Percentiles rank a stretch among this genome's conserved stretches.
Evolutionary conservation across 495 filamentous ascomycete genomes (phyloP).

Genomic region (Immersiella caudata): DNA sequence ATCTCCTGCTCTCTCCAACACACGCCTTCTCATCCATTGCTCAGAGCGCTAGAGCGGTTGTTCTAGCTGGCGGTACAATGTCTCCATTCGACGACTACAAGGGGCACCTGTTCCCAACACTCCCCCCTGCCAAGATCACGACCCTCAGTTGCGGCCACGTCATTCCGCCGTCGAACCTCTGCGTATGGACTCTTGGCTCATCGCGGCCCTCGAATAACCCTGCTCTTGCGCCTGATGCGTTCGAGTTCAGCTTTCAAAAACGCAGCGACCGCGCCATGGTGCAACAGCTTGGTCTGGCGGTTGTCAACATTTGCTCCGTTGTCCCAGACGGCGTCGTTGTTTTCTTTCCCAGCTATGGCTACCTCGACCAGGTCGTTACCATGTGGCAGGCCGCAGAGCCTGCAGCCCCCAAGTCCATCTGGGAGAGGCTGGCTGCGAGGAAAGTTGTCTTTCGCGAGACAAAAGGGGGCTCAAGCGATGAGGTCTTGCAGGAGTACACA

Average conservation of each 20-base stretch:
- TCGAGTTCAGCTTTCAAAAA: constrained; percentile 86
- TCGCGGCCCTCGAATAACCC: constrained; percentile 29
- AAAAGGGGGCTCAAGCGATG: constrained; percentile 62
- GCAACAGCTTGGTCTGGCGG: constrained; percentile 69
- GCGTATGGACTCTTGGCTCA: constrained; percentile 63
- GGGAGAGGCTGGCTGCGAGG: constrained; percentile 58
- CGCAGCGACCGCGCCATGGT: constrained; percentile 66
- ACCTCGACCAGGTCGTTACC: constrained; percentile 71
- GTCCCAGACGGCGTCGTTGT: constrained; percentile 93
- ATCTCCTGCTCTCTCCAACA: constrained; percentile 92
- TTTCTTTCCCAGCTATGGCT: constrained; percentile 94
- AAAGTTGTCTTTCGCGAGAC: constrained; percentile 72
- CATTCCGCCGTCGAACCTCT: constrained; percentile 78
- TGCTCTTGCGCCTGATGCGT: constrained; percentile 57
- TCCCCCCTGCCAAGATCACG: constrained; percentile 63
- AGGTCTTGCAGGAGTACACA: constrained; percentile 71
- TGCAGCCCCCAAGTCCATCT: constrained; percentile 42
- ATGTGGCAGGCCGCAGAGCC: constrained; percentile 60
- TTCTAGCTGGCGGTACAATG: constrained; percentile 96
- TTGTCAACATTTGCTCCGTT: constrained; percentile 68
- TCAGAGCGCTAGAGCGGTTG: constrained; percentile 81
- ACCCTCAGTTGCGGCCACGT: constrained; percentile 95
- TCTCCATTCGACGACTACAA: constrained; percentile 91
- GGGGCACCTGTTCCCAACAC: constrained; percentile 79
- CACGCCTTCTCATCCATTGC: constrained; percentile 89